Percentiles rank a stretch among this genome's conserved stretches.
Conservation (phyloP, 2,329 filamentous ascomycete genomes). For the Colletotrichum godetiae region DNA sequence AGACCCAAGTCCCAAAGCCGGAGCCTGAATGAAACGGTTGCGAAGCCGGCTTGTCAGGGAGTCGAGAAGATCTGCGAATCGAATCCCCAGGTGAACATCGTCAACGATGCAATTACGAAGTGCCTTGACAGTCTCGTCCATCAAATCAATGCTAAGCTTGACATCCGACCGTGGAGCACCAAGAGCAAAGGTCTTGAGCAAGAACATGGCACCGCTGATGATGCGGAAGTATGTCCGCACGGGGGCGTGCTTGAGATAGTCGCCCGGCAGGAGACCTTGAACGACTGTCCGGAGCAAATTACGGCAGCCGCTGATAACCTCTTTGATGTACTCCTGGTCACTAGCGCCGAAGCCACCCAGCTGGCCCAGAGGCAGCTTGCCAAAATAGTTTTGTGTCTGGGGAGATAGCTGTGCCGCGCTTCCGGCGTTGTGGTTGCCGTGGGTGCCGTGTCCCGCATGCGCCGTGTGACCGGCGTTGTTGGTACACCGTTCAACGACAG, state of each 20-base stretch:
- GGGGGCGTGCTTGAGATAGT: conserved; percentile 84
- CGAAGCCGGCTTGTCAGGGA: conserved; percentile 80
- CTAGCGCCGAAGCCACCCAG: conserved; percentile 72
- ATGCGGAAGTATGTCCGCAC: conserved; percentile 89
- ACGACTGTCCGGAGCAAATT: conserved; percentile 83
- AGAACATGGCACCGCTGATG: conserved; percentile 85
- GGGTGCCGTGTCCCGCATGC: conserved; percentile 39
- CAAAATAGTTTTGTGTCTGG: conserved; percentile 73
- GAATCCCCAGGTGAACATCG: conserved; percentile 85
- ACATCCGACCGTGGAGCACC: conserved; percentile 84
- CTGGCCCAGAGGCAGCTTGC: conserved; percentile 72
- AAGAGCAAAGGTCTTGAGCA: conserved; percentile 86
- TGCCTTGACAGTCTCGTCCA: conserved; percentile 80
- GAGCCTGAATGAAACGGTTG: conserved; percentile 77
- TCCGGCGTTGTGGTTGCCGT: conserved; percentile 49
- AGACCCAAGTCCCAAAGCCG: conserved; percentile 55
- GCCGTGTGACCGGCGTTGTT: conserved; percentile 71
- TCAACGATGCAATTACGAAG: conserved; percentile 84
- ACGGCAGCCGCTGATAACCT: conserved; percentile 82
- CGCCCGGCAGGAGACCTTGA: conserved; percentile 77
- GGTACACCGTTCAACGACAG: conserved; percentile 92
- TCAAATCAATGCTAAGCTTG: conserved; percentile 77
- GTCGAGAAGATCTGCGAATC: conserved; percentile 85
- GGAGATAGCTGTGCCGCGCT: conserved; percentile 64
- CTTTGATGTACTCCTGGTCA: conserved; percentile 79